phyloP scores from a whole-genome alignment of 345 rosid species.

The Psidium guajava region DNA sequence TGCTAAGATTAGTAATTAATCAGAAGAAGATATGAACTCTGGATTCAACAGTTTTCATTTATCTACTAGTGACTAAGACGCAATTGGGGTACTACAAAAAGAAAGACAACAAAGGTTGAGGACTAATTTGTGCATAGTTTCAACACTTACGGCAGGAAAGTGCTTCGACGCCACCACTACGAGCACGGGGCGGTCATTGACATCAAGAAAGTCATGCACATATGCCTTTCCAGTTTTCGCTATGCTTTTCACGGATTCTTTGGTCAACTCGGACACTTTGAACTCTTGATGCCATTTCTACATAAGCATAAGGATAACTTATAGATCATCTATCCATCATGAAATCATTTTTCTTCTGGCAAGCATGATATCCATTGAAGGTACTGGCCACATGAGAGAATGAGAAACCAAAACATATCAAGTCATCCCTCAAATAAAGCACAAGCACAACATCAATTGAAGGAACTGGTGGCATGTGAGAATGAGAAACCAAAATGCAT shows the following conservation, averaged over 20 bases:
- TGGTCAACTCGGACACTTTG: conserved; percentile 49
- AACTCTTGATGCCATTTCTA: conserved; percentile 90
- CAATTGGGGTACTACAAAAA: not conserved
- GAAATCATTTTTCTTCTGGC: not conserved
- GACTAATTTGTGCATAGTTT: not conserved
- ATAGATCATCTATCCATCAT: not conserved
- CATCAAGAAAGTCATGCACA: conserved; percentile 66
- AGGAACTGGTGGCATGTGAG: not conserved
- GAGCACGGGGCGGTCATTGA: conserved; percentile 63
- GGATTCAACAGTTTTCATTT: not conserved
- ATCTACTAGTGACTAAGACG: not conserved
- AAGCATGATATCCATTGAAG: not conserved
- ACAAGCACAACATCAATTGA: not conserved
- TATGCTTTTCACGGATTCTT: conserved; percentile 44
- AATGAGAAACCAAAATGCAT: not conserved
- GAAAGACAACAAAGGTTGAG: not conserved
- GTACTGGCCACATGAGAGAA: not conserved
- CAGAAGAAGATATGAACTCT: not conserved
- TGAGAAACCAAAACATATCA: not conserved
- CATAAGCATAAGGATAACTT: conserved; percentile 8
- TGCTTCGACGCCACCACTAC: conserved; percentile 79
- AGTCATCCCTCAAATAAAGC: not conserved
- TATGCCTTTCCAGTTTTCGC: conserved; percentile 69
- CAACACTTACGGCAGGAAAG: conserved; percentile 52
- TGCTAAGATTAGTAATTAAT: not conserved